Conservation (phyloP, 179 eudicot genomes). For the Beta lomatogona region DNA sequence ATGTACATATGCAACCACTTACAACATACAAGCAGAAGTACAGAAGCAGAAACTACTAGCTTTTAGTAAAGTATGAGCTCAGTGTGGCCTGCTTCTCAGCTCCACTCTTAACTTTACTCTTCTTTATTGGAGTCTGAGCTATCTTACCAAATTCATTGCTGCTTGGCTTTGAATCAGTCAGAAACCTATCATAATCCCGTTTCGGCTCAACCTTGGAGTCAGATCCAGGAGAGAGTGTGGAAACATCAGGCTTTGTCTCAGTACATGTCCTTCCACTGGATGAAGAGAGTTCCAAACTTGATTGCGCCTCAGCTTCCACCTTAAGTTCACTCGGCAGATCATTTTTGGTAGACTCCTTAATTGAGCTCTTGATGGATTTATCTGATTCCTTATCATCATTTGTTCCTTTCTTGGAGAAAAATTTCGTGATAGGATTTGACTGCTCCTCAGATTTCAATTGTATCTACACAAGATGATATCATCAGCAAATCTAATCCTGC, state of each 20-base stretch:
- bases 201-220: constrained; percentile 33
- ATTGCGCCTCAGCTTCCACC: constrained; percentile 19
- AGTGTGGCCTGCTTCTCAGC: constrained; percentile 35
- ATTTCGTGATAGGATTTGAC: constrained; percentile 35
- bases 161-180: constrained; percentile 24
- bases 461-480: constrained; percentile 28
- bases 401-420: constrained; percentile 34
- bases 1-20: constrained; percentile 21
- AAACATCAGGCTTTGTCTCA: constrained; percentile 16
- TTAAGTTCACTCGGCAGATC: constrained; percentile 15
- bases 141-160: constrained; percentile 18
- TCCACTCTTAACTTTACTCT: constrained; percentile 32
- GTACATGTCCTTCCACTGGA: background rate
- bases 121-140: constrained; percentile 24
- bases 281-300: constrained; percentile 17
- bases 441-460: constrained; percentile 32
- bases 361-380: constrained; percentile 15
- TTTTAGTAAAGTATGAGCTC: constrained; percentile 30
- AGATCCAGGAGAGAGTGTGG: constrained; percentile 1
- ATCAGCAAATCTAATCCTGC: background rate
- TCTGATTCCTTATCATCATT: constrained; percentile 18
- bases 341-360: constrained; percentile 8
- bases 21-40: constrained; percentile 8
- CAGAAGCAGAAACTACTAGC: constrained; percentile 15
- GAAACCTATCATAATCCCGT: constrained; percentile 20